phyloP scores from a whole-genome alignment of 192 early-diverging fungal species.

The Geosiphon pyriformis region DNA sequence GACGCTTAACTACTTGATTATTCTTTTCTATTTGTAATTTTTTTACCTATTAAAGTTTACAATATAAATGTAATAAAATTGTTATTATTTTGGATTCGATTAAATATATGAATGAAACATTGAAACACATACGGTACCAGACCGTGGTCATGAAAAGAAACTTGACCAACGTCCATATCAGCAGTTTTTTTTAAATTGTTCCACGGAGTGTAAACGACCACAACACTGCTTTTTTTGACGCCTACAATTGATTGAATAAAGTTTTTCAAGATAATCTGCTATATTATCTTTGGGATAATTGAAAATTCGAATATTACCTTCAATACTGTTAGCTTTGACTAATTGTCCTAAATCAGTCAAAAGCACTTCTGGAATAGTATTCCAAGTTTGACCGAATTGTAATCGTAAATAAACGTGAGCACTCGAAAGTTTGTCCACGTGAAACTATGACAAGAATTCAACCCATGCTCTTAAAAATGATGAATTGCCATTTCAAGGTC shows the following conservation, averaged over 20 bases:
- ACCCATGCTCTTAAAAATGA: no score
- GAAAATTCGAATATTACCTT: conserved; percentile 64
- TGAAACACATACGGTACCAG: conserved; percentile 28
- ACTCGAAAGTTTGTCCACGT: conserved; percentile 94
- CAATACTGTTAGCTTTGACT: conserved; percentile 95
- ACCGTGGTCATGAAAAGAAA: conserved; percentile 79
- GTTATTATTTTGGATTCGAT: neutral
- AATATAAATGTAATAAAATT: conserved; percentile 2
- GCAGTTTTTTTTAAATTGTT: conserved; percentile 84
- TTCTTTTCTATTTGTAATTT: conserved; percentile 68
- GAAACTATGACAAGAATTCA: no score
- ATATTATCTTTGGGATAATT: no score
- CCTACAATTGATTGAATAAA: conserved; percentile 36
- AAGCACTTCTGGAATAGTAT: conserved; percentile 64
- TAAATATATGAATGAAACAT: conserved; percentile 2
- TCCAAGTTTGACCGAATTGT: conserved; percentile 65
- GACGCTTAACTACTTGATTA: conserved; percentile 85
- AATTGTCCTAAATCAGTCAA: conserved; percentile 88
- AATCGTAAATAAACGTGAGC: conserved; percentile 97
- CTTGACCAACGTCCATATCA: conserved; percentile 96
- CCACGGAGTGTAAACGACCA: conserved; percentile 92
- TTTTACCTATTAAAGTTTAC: conserved; percentile 53
- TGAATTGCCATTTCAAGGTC: no score
- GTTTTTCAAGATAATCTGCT: neutral
- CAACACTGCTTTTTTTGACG: conserved; percentile 89